Conservation (phyloP, 148 eudicot genomes). For the Suaeda aralocaspica region DNA sequence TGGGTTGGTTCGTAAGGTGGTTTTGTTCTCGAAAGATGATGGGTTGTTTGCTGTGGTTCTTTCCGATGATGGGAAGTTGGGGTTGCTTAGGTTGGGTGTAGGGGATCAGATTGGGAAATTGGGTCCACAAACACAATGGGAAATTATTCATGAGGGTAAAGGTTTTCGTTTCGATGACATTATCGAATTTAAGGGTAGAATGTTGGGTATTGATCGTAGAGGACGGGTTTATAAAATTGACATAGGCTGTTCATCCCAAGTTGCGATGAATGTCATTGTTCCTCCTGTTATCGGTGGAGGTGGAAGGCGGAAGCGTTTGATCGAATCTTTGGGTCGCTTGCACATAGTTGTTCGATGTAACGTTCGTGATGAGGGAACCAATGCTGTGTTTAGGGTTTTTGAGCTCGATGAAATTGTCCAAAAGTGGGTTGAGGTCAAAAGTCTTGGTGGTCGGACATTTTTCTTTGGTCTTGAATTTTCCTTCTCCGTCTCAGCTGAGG, state of each 20-base stretch:
- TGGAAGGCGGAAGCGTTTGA: slow-evolving; percentile 18
- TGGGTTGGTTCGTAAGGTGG: slow-evolving; percentile 2
- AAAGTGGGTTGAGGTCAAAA: slow-evolving; percentile 10
- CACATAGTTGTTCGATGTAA: slow-evolving; percentile 13
- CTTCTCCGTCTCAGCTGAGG: slow-evolving; percentile 3
- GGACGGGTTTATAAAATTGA: slow-evolving; percentile 18
- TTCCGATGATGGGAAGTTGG: slow-evolving; percentile 5
- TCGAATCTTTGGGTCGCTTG: slow-evolving; percentile 15
- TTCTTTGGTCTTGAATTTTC: slow-evolving; percentile 19
- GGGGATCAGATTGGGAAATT: background rate
- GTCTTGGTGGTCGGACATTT: slow-evolving; percentile 14
- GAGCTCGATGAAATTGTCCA: background rate
- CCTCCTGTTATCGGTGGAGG: background rate
- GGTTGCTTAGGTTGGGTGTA: slow-evolving; percentile 12
- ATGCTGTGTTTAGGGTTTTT: slow-evolving; percentile 5
- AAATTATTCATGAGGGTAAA: slow-evolving; percentile 20
- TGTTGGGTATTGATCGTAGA: slow-evolving; percentile 18
- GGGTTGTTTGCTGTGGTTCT: background rate
- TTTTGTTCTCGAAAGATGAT: background rate
- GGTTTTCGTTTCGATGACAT: slow-evolving; percentile 19
- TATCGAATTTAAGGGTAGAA: slow-evolving; percentile 14
- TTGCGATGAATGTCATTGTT: background rate
- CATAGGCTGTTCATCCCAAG: background rate
- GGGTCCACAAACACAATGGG: background rate
- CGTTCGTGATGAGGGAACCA: background rate